Conservation (phyloP, 2,329 filamentous ascomycete genomes). For the Macrophomina phaseolina region DNA sequence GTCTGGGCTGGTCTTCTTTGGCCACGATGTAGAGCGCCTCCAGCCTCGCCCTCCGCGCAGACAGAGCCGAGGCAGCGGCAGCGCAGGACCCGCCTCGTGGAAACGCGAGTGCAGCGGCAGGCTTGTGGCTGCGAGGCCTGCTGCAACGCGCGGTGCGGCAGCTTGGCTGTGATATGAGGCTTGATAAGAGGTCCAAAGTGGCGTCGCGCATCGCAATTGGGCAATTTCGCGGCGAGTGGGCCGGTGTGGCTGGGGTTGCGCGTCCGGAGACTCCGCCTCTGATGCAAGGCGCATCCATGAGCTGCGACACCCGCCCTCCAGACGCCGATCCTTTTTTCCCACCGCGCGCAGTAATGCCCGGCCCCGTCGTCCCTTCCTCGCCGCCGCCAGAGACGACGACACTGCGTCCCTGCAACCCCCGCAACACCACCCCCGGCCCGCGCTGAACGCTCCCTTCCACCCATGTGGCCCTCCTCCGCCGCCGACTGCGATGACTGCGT, state of each 20-base stretch:
- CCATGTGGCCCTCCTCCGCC: slow-evolving; percentile 43
- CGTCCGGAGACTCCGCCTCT: slow-evolving; percentile 18
- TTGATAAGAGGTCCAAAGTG: not conserved
- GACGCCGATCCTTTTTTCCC: slow-evolving; percentile 7
- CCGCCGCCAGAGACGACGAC: not conserved
- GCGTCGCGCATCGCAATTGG: slow-evolving; percentile 9
- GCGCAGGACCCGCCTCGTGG: no score
- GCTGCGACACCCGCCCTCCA: slow-evolving; percentile 14
- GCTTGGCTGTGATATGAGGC: not conserved
- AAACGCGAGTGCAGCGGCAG: no score
- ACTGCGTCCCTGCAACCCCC: not conserved
- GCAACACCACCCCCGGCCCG: not conserved
- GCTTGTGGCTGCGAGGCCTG: not conserved
- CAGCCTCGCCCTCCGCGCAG: not conserved
- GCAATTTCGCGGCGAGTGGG: not conserved
- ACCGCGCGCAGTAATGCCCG: not conserved
- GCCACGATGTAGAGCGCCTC: no score
- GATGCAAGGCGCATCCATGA: slow-evolving; percentile 19
- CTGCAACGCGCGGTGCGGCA: not conserved
- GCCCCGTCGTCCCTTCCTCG: not conserved
- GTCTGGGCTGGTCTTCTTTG: no score
- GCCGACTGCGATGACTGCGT: slow-evolving; percentile 64
- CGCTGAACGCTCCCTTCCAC: slow-evolving; percentile 7
- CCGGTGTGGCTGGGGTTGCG: slow-evolving; percentile 12
- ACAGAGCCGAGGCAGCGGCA: no score